Base-by-base conservation (phyloP, 768 basidiomycete species). In the Lentinula boryana region DNA sequence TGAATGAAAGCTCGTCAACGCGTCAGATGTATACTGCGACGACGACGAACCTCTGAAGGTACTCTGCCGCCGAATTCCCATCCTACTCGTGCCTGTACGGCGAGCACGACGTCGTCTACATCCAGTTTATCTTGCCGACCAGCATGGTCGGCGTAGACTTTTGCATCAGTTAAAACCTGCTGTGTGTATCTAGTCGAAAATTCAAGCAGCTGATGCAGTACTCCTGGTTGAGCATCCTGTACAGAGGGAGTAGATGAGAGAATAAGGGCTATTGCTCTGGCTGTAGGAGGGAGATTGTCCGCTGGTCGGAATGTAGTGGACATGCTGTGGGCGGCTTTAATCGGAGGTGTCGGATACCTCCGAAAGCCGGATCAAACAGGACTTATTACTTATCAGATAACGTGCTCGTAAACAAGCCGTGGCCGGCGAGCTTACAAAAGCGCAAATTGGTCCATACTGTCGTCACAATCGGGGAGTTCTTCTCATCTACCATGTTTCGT, bases 41-140 rank as follows among this genome's bases (percentile, higher is more conserved):
- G 33, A 48, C 53, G 46, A 64, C 52, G 13, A 21, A 93, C 92
- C 84, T 94, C 92, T 74, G 93, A 93, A 3, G 92, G 92, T 32
- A 94, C 84, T 41, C 91, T 81, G 5, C 93, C 92, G 23, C 91
- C 92, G 70, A 93, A 89, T 72, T 94, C 93, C 93, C 93, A 94
- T 46, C 92, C 93, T 4, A 94, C 93, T 60, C 92, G 85, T 5
- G 91, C 91, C 71, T 94, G 92, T 4, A 93, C 87, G 2, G 91
- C 90, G 43, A 94, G 78, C 3, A 84, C 81, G 51, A 91, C 76
- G 72, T 94, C 92, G 63, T 94, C 91, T 79, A 87, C 83, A 64
- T 93, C 91, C 58, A 94, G 78, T 75, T 89, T 92, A 61, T 87
- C 88, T 2, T 84, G 71, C 48, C 86, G 80, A 13, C 89, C 89